phyloP scores from a whole-genome alignment of 2,329 filamentous ascomycete genomes.

The Aspergillus uvarum region DNA sequence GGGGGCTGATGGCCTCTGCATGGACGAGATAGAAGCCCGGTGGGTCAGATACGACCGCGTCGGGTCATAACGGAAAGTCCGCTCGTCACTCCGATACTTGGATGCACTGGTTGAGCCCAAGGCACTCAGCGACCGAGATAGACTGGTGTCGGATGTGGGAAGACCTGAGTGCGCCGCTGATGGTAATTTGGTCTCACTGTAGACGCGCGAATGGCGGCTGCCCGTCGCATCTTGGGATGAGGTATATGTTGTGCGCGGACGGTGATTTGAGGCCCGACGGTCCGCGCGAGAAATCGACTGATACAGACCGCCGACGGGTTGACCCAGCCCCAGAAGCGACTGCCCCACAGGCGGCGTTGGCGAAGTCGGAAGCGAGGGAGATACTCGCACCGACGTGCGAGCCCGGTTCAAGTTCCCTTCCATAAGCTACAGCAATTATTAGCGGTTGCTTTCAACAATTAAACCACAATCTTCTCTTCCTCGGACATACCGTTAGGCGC shows the following conservation, averaged over 20 bases:
- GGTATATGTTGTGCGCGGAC: constrained; percentile 41
- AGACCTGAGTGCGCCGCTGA: constrained; percentile 35
- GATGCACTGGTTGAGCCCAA: constrained; percentile 38
- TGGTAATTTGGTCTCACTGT: constrained; percentile 60
- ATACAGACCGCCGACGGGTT: constrained; percentile 44
- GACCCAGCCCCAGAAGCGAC: constrained; percentile 35
- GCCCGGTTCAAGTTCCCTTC: constrained; percentile 85
- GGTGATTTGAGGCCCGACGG: constrained; percentile 47
- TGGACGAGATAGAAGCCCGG: constrained; percentile 40
- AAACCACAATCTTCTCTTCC: neutral
- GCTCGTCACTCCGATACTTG: constrained; percentile 32
- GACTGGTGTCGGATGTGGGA: constrained; percentile 37
- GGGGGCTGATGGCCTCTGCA: constrained; percentile 25
- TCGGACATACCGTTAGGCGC: constrained; percentile 70
- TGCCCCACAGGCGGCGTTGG: constrained; percentile 39
- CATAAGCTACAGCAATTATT: constrained; percentile 66
- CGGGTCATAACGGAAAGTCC: constrained; percentile 35
- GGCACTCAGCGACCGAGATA: constrained; percentile 64
- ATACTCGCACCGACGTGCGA: constrained; percentile 63
- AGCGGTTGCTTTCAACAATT: constrained; percentile 15
- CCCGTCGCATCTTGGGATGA: constrained; percentile 36
- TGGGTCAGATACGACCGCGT: constrained; percentile 35
- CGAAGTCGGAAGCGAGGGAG: constrained; percentile 51
- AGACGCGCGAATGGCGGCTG: constrained; percentile 59
- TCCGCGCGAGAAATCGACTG: constrained; percentile 43